These are phyloP conservation scores for Dioscorea zingiberensis DNA, from an alignment of 106 monocot species.

Conservation along the genomic window DNA sequence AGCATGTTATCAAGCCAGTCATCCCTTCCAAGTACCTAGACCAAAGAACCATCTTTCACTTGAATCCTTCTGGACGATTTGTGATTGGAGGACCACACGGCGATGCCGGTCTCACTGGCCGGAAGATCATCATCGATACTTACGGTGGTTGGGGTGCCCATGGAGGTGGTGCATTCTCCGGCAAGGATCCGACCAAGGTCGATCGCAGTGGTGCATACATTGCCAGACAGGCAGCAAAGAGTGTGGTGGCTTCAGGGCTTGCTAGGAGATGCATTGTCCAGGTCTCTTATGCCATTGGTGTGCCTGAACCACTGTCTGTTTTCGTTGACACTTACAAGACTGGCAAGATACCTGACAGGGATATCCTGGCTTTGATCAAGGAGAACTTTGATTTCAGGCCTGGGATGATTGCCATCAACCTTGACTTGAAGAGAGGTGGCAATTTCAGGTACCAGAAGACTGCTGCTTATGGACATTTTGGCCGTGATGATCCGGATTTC, in stretches of 20 bases:
- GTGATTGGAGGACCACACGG: constrained; percentile 28
- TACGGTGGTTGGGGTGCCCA: constrained; percentile 28
- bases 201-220: constrained; percentile 29
- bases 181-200: constrained; percentile 28
- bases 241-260: constrained; percentile 21
- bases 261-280: constrained; percentile 28
- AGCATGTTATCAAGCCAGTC: constrained; percentile 29
- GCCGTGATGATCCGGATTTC: constrained; percentile 31
- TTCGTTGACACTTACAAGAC: constrained; percentile 29
- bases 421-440: constrained; percentile 25
- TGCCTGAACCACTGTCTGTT: constrained; percentile 26
- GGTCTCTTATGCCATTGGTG: constrained; percentile 30
- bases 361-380: constrained; percentile 23
- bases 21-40: constrained; percentile 22
- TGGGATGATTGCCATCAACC: constrained; percentile 25
- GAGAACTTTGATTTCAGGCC: constrained; percentile 36
- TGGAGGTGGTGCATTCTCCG: constrained; percentile 26
- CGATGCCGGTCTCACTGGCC: constrained; percentile 24
- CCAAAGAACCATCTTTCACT: constrained; percentile 26
- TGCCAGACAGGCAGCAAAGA: constrained; percentile 27
- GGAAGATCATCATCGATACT: constrained; percentile 34
- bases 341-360: constrained; percentile 22
- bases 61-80: constrained; percentile 20
- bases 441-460: constrained; percentile 35
- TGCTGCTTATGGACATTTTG: constrained; percentile 32